Evolutionary conservation across 2,329 filamentous ascomycete species (phyloP).

Genomic region (Fusarium solani-melongenae): DNA sequence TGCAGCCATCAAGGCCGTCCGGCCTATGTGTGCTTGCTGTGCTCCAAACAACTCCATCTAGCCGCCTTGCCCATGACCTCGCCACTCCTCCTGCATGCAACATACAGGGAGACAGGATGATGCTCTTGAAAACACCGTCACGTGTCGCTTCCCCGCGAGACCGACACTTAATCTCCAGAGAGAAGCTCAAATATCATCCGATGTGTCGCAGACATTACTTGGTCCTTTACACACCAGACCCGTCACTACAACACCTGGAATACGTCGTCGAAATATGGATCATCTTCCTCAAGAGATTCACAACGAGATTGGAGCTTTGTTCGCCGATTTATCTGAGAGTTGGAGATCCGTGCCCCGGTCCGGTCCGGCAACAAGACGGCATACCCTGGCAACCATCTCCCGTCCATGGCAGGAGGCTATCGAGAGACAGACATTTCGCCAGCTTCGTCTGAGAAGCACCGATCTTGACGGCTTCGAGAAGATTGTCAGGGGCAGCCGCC

Average conservation of each 20-base stretch:
- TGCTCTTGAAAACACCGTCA: background rate
- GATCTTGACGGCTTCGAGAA: conserved; percentile 30
- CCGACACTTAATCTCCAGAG: background rate
- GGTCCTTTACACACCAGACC: background rate
- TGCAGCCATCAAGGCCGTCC: background rate
- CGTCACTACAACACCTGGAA: background rate
- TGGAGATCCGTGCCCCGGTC: conserved; percentile 18
- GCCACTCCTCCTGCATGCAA: conserved; percentile 7
- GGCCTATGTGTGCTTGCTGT: background rate
- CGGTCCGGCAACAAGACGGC: conserved; percentile 14
- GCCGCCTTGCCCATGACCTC: conserved; percentile 5
- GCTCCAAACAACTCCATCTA: background rate
- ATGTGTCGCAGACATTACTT: background rate
- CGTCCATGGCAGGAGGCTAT: conserved; percentile 36
- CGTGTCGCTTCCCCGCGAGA: conserved; percentile 4
- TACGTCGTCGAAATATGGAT: conserved; percentile 9
- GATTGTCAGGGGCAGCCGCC: conserved; percentile 24
- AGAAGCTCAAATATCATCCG: conserved; percentile 2
- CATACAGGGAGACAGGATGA: conserved; percentile 6
- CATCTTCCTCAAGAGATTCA: conserved; percentile 30
- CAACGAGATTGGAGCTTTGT: conserved; percentile 31
- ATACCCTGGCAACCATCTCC: conserved; percentile 35
- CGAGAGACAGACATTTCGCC: conserved; percentile 33
- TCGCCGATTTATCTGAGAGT: conserved; percentile 20
- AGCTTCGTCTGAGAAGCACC: conserved; percentile 31